These are phyloP conservation scores for Ambrosiella xylebori DNA, from an alignment of 2,329 filamentous ascomycete species.

Conservation along the genomic window DNA sequence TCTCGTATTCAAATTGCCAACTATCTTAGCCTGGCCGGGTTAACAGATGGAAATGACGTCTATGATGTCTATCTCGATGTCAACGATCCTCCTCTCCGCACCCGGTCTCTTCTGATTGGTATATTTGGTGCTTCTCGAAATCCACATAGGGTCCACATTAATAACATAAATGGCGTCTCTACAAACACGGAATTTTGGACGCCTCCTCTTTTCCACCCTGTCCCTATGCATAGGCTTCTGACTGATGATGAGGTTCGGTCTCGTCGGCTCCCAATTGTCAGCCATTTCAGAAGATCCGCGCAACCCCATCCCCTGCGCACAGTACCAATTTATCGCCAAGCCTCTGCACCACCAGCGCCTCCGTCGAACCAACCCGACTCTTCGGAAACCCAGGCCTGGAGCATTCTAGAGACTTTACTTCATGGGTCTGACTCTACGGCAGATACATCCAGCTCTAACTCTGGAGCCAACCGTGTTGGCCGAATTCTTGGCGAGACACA, in stretches of 20 bases:
- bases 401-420: conserved; percentile 70
- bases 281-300: no score
- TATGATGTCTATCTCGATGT: not conserved
- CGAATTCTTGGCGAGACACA: not conserved
- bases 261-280: not conserved
- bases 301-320: not conserved
- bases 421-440: conserved; percentile 25
- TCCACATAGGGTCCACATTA: not conserved
- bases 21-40: not conserved
- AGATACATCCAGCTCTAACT: conserved; percentile 15
- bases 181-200: not conserved
- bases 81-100: not conserved
- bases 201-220: not conserved
- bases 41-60: not conserved
- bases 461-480: not conserved
- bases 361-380: no score
- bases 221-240: not conserved
- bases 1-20: not conserved
- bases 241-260: not conserved
- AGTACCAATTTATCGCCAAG: no score
- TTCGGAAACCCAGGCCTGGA: conserved; percentile 47
- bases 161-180: not conserved
- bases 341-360: no score
- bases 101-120: not conserved
- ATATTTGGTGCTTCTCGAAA: not conserved